phyloP scores from a whole-genome alignment of 176 grass and related monocot species.

The Zea mays region Zm-B73-REFERENCE-NAM-5.0 NC_050096.1:229765001-229765500 shows the following conservation, averaged over 20 bases:
- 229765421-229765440: constrained; percentile 5
- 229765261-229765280: constrained; percentile 76
- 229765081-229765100: not conserved
- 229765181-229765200: constrained; percentile 4
- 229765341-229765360: constrained; percentile 41
- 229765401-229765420: constrained; percentile 1
- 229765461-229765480: constrained; percentile 29
- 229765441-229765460: constrained; percentile 28
- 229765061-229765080: not conserved
- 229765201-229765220: constrained; percentile 11
- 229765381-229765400: constrained; percentile 10
- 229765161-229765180: not conserved
- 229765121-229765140: not conserved
- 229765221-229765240: constrained; percentile 37
- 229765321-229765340: constrained; percentile 92
- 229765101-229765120: constrained; percentile 7
- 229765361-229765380: constrained; percentile 13
- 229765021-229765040: not conserved
- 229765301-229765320: constrained; percentile 98
- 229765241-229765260: constrained; percentile 75
- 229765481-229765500: constrained; percentile 72
- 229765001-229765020: constrained; percentile 39
- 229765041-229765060: not conserved
- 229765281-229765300: constrained; percentile 95
- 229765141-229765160: not conserved